A percentile compares a stretch with the other conserved stretches of the same genome.
These are phyloP conservation scores for Kondoa subrosea DNA, from an alignment of 768 basidiomycete species.

Conservation along the genomic window DNA sequence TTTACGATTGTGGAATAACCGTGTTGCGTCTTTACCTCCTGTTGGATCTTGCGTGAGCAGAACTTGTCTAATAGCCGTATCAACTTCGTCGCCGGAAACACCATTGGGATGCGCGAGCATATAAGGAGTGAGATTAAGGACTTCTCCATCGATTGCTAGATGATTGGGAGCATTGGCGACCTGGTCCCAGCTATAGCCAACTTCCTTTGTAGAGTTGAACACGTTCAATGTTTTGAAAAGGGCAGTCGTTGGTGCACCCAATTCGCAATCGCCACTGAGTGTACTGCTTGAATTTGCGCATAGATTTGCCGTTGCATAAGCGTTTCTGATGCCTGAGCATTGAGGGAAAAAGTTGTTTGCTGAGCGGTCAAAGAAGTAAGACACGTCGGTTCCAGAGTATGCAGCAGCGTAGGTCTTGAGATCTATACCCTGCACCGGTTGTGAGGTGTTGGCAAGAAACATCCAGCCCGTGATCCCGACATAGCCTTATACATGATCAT, in stretches of 20 bases:
- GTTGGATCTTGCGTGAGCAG: slow-evolving; percentile 39
- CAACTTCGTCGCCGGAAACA: slow-evolving; percentile 58
- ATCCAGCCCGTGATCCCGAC: slow-evolving; percentile 61
- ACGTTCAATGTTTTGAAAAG: slow-evolving; percentile 48
- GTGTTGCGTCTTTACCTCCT: slow-evolving; percentile 75
- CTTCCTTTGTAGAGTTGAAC: slow-evolving; percentile 46
- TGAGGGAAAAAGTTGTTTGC: slow-evolving; percentile 38
- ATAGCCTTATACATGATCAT: slow-evolving; percentile 37
- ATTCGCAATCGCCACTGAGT: slow-evolving; percentile 44
- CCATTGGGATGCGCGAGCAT: slow-evolving; percentile 51
- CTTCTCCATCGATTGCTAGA: slow-evolving; percentile 79
- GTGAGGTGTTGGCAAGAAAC: slow-evolving; percentile 51
- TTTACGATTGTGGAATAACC: slow-evolving; percentile 57
- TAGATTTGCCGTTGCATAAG: slow-evolving; percentile 57
- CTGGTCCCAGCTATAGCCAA: slow-evolving; percentile 85
- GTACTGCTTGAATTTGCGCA: slow-evolving; percentile 39
- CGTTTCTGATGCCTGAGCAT: slow-evolving; percentile 45
- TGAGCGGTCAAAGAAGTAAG: slow-evolving; percentile 61
- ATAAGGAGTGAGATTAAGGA: slow-evolving; percentile 84
- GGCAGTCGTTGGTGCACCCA: slow-evolving; percentile 45
- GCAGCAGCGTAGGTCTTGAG: slow-evolving; percentile 42
- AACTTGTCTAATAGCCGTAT: slow-evolving; percentile 61
- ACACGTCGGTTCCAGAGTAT: slow-evolving; percentile 68
- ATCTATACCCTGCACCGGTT: slow-evolving; percentile 41
- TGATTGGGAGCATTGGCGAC: slow-evolving; percentile 54